Percentiles rank a stretch among this genome's conserved stretches.
Evolutionary conservation across 2,329 filamentous ascomycete genomes (phyloP).

Genomic region (Neofusicoccum laricinum): DNA sequence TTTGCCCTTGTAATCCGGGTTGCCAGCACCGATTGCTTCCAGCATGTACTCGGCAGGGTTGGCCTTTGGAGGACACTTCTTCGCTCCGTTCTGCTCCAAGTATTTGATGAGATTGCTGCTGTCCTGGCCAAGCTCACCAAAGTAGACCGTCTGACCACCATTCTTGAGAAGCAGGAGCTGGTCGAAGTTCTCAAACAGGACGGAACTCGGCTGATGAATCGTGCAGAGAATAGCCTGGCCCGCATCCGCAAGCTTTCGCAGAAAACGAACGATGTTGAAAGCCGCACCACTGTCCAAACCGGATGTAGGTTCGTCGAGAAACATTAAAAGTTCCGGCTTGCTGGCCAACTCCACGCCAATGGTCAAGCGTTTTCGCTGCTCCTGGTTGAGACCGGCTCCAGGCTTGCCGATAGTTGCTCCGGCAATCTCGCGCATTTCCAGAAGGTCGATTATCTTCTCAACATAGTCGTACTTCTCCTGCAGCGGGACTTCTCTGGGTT

Average conservation of each 20-base stretch:
- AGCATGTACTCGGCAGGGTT: slow-evolving; percentile 57
- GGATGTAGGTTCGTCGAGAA: slow-evolving; percentile 68
- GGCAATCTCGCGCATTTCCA: slow-evolving; percentile 67
- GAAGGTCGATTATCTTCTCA: slow-evolving; percentile 59
- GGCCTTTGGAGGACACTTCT: slow-evolving; percentile 48
- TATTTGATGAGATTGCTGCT: slow-evolving; percentile 45
- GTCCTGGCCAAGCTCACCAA: slow-evolving; percentile 55
- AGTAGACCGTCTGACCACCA: slow-evolving; percentile 65
- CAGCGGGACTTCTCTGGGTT: slow-evolving; percentile 54
- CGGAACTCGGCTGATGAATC: slow-evolving; percentile 68
- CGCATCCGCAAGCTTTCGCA: slow-evolving; percentile 63
- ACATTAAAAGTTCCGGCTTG: slow-evolving; percentile 64
- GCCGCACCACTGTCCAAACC: slow-evolving; percentile 65
- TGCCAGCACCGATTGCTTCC: slow-evolving; percentile 44
- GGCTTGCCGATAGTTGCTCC: slow-evolving; percentile 61
- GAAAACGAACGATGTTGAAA: slow-evolving; percentile 62
- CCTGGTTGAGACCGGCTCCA: slow-evolving; percentile 53
- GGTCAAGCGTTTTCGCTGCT: slow-evolving; percentile 69
- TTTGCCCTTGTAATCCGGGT: slow-evolving; percentile 42
- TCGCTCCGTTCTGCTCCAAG: slow-evolving; percentile 52
- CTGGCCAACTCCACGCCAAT: slow-evolving; percentile 69
- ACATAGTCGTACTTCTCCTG: slow-evolving; percentile 67
- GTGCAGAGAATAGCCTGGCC: slow-evolving; percentile 68
- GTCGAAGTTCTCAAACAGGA: slow-evolving; percentile 66
- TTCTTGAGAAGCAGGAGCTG: slow-evolving; percentile 62